These are phyloP conservation scores for Lichtheimia corymbifera DNA, from an alignment of 371 early-diverging fungal genomes.

Conservation along the genomic window DNA sequence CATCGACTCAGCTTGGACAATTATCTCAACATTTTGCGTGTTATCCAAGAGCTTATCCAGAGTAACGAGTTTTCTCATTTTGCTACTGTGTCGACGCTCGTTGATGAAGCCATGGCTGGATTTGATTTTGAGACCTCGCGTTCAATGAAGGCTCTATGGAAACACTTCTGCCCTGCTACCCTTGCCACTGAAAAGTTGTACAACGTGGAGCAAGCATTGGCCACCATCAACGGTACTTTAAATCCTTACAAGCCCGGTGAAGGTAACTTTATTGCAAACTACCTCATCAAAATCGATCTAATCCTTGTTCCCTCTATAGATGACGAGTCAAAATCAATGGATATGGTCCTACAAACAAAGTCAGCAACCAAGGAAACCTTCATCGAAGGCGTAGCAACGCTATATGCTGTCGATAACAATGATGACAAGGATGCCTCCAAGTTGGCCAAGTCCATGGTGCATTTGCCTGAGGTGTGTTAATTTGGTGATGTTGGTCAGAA, in stretches of 20 bases:
- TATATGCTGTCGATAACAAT: slow-evolving; percentile 71
- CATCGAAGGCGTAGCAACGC: slow-evolving; percentile 74
- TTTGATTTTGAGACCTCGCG: slow-evolving; percentile 53
- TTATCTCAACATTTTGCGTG: slow-evolving; percentile 49
- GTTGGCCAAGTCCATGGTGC: slow-evolving; percentile 53
- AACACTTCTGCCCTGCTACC: slow-evolving; percentile 60
- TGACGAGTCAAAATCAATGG: slow-evolving; percentile 20
- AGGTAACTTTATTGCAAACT: background rate
- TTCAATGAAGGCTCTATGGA: slow-evolving; percentile 68
- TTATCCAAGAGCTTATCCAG: slow-evolving; percentile 29
- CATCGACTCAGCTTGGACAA: slow-evolving; percentile 58
- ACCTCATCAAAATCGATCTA: background rate
- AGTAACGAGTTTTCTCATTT: slow-evolving; percentile 5
- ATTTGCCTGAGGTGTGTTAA: slow-evolving; percentile 53
- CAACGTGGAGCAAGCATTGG: slow-evolving; percentile 47
- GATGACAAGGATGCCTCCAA: slow-evolving; percentile 48
- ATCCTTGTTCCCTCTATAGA: slow-evolving; percentile 13
- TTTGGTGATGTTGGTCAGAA: background rate
- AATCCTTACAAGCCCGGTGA: background rate
- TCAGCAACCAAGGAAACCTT: slow-evolving; percentile 60
- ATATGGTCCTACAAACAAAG: slow-evolving; percentile 35
- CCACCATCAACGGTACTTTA: slow-evolving; percentile 5
- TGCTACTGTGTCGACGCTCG: slow-evolving; percentile 1
- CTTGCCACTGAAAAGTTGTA: slow-evolving; percentile 52
- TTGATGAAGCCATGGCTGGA: slow-evolving; percentile 39